Conservation (phyloP, 2,329 filamentous ascomycete species). For the Boeremia lycopersici region DNA sequence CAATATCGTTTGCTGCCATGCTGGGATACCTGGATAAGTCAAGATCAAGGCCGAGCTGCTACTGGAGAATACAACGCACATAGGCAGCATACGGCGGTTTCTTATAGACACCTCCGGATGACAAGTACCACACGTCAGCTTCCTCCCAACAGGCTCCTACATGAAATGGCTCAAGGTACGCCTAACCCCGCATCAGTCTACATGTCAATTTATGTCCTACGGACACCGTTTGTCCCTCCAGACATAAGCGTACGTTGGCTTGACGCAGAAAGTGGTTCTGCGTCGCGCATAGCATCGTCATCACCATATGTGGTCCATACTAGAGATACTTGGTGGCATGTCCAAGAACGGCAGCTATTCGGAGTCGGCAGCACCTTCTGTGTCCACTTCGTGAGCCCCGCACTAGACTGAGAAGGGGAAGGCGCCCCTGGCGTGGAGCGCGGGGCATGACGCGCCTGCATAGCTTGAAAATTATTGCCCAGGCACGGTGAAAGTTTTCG, state of each 20-base stretch:
- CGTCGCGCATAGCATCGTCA: neutral
- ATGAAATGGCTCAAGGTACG: conserved; percentile 6
- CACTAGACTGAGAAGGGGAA: neutral
- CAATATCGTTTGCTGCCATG: conserved; percentile 23
- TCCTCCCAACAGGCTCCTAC: conserved; percentile 1
- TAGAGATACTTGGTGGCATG: neutral
- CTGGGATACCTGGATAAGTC: neutral
- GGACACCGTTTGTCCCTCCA: neutral
- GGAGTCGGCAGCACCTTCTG: conserved; percentile 21
- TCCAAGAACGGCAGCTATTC: conserved; percentile 7
- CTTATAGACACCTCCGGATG: neutral
- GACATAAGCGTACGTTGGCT: neutral
- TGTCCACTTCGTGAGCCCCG: neutral
- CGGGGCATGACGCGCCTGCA: conserved; percentile 31
- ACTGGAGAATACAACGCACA: neutral
- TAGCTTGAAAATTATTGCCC: conserved; percentile 30
- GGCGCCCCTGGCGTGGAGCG: conserved; percentile 2
- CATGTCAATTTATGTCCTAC: neutral
- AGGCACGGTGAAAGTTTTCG: conserved; percentile 21
- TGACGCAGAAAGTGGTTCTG: neutral
- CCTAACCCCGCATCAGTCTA: conserved; percentile 7
- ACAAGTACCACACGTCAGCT: neutral
- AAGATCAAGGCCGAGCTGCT: neutral
- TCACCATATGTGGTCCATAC: neutral
- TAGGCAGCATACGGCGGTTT: neutral